Evolutionary conservation across 2,329 filamentous ascomycete genomes (phyloP), one percentile per base, ranked within the genome.

Genomic region (Aotearoamyces nothofagi): DNA sequence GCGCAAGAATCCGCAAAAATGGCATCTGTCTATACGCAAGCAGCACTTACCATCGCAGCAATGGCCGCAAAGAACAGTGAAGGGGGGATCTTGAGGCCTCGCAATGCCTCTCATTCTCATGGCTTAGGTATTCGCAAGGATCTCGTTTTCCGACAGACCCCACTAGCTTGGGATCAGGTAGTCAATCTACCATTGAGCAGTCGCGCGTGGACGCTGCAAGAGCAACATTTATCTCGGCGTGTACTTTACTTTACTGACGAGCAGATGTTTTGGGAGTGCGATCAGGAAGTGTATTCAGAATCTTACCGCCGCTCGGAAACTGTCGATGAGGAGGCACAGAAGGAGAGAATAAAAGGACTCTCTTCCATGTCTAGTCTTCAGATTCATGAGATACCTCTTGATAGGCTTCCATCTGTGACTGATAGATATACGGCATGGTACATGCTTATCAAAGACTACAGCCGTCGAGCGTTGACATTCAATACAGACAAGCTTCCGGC

Each of bases 1-100:
- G 13, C 16, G n/a, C 15, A 20, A 7, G 37, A 46, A 29, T 31
- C 37, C 7, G 15, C 24, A 4, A 16, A 15, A 8, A 44, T 45
- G 40, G 38, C 28, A 10, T 24, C 23, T 15, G 34, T 45, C 19
- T 45, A 36, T 30, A 20, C 7, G n/a, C n/a, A 20, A 7, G 19
- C 19, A 20, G 19, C 19, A 8, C 7, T 20, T 8, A 20, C 19
- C 7, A 20, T 20, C n/a, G 19, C 19, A n/a, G 19, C 19, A n/a
- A n/a, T n/a, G n/a, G 7, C 8, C 19, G 19, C 19, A 20, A 20
- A 7, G n/a, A 8, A 7, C 19, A n/a, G 19, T n/a, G 19, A 20
- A 8, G n/a, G 8, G 7, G 19, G 19, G n/a, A 7, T 20, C 19
- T 20, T 20, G 8, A 7, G n/a, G 19, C 19, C 19, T 20, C 7